phyloP scores from a whole-genome alignment of 352 stramenopile species.

The Globisporangium cylindrosporum region DNA sequence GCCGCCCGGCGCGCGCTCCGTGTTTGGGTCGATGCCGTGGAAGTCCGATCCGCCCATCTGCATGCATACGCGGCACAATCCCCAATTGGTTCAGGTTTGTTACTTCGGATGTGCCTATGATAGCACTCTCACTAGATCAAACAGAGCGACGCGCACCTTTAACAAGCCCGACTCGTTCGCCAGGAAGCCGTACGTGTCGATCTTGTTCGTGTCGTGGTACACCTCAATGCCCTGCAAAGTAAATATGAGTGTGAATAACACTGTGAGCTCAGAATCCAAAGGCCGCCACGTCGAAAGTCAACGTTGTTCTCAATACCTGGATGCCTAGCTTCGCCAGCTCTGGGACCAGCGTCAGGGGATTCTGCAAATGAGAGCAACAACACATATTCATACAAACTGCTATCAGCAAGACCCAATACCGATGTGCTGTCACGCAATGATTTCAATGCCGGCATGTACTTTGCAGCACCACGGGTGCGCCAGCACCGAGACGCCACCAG shows the following conservation, averaged over 20 bases:
- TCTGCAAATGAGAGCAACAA: slow-evolving; percentile 22
- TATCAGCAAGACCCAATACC: background rate
- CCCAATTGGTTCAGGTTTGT: background rate
- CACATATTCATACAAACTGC: background rate
- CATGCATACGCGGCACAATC: background rate
- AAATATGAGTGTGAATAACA: background rate
- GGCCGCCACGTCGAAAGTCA: no score
- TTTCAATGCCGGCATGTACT: slow-evolving; percentile 19
- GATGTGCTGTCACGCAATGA: background rate
- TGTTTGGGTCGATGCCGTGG: slow-evolving; percentile 72
- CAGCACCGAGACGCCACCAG: slow-evolving; percentile 77
- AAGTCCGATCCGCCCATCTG: slow-evolving; percentile 84
- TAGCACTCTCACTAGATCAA: background rate
- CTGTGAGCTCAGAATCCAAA: background rate
- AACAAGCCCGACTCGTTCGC: slow-evolving; percentile 73
- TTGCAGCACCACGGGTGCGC: slow-evolving; percentile 87
- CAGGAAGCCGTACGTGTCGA: slow-evolving; percentile 76
- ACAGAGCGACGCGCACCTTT: slow-evolving; percentile 32
- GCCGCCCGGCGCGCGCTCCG: slow-evolving; percentile 64
- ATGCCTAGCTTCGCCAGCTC: slow-evolving; percentile 71
- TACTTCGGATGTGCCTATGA: background rate
- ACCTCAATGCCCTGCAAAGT: slow-evolving; percentile 67
- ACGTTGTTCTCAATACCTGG: slow-evolving; percentile 35
- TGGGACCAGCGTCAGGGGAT: slow-evolving; percentile 66
- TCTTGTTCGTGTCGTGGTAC: slow-evolving; percentile 77